These are phyloP conservation scores for Pichia terricola DNA, from an alignment of 1,139 yeast species.

Conservation along the genomic window DNA sequence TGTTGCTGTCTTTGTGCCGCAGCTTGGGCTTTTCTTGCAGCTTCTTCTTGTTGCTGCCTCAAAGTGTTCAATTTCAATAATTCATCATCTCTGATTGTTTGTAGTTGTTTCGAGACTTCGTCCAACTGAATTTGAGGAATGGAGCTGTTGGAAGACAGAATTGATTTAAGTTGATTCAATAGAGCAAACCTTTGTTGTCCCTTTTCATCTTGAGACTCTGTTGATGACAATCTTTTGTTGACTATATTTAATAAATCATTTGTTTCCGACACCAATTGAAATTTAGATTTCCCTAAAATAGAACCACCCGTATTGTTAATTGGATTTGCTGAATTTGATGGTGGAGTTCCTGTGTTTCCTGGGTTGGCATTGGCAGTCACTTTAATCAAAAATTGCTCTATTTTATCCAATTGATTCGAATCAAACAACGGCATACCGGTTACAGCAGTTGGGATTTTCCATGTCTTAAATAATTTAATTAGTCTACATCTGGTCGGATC, in stretches of 20 bases:
- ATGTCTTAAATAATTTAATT: conserved; percentile 71
- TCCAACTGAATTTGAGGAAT: conserved; percentile 36
- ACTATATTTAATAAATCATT: conserved; percentile 29
- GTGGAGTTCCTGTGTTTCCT: not conserved
- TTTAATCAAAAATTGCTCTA: conserved; percentile 61
- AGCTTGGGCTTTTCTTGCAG: conserved; percentile 14
- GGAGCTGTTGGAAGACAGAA: conserved; percentile 25
- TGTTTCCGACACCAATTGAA: conserved; percentile 35
- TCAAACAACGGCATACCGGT: conserved; percentile 67
- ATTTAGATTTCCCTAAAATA: conserved; percentile 5
- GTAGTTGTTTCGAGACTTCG: conserved; percentile 23
- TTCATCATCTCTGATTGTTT: conserved; percentile 25
- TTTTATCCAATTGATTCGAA: conserved; percentile 54
- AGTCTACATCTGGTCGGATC: conserved; percentile 68
- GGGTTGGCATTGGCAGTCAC: conserved; percentile 30
- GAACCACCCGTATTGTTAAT: not conserved
- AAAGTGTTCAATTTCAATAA: conserved; percentile 19
- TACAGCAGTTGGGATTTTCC: conserved; percentile 63
- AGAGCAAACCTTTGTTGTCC: conserved; percentile 30
- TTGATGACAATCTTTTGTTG: conserved; percentile 22
- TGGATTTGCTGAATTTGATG: not conserved
- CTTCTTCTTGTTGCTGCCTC: conserved; percentile 16
- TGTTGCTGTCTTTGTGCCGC: conserved; percentile 15
- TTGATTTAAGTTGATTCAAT: conserved; percentile 33
- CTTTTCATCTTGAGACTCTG: conserved; percentile 21